Evolutionary conservation across 768 basidiomycete species (phyloP), one percentile per base, ranked within the genome.

Genomic region (Cubamyces sp.): DNA sequence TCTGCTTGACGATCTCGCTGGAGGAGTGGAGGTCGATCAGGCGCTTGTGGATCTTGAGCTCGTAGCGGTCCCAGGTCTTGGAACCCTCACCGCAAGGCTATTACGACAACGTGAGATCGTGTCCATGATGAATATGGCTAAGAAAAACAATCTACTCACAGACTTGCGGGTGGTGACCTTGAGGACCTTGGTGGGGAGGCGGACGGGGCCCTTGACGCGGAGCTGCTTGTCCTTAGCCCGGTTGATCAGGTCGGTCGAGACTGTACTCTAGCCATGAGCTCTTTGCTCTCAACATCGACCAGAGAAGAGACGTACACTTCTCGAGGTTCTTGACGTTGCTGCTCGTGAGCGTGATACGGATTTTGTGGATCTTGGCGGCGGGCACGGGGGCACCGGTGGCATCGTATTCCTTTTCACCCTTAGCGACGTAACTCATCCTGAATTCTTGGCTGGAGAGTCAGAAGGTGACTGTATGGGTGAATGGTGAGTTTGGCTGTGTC

Each of bases 81-180:
- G 97, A 98, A 84, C 97, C 97, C 81, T 98, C 97, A 93, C 97
- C 97, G 74, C 97, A 98, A 79, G 97, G 92, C 93, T 97, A 45
- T 40, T 9, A 40, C 12, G 39, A 43, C 26, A 48, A 60, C 41
- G 53, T 26, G 3, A n/a, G 30, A 15, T 26, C 57, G 43, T n/a
- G 9, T 16, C 3, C 11, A 46, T 8, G 19, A 5, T 0, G 1
- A 5, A 2, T 11, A 3, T 48, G 4, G 3, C 2, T 34, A 51
- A 34, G 19, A 42, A 9, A 28, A 19, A 34, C 4, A 9, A 3
- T 34, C 34, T 9, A 83, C 92, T 68, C 64, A 95, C 95, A 67
- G 97, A 96, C 79, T 99, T 99, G 74, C 97, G 92, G 79, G 96
- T 99, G 78, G 95, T 97, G 83, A 98, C 95, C 81, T 93, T 95